Conservation (phyloP, 306 rosid genomes). For the Quercus rubra region DNA sequence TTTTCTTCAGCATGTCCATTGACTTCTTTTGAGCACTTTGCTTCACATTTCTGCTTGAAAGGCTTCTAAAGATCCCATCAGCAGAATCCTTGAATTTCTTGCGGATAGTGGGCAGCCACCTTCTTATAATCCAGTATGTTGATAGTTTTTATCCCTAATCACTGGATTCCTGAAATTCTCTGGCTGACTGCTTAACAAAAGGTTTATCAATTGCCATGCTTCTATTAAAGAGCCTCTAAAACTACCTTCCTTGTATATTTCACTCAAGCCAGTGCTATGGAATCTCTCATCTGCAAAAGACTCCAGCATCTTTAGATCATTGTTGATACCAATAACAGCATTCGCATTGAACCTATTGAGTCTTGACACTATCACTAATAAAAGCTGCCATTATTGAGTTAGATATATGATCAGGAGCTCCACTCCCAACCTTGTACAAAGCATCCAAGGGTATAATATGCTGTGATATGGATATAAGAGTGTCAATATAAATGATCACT, state of each 20-base stretch:
- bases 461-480: conserved; percentile 76
- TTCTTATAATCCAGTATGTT: conserved; percentile 72
- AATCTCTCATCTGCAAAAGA: conserved; percentile 74
- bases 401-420: conserved; percentile 81
- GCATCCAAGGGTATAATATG: conserved; percentile 85
- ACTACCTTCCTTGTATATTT: conserved; percentile 51
- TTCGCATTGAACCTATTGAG: conserved; percentile 59
- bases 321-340: conserved; percentile 53
- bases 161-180: conserved; percentile 98
- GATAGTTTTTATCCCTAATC: conserved; percentile 74
- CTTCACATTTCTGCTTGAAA: conserved; percentile 64
- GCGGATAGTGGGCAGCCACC: conserved; percentile 52
- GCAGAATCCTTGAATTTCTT: conserved; percentile 83
- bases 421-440: conserved; percentile 67
- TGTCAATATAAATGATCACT: conserved; percentile 71
- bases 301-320: conserved; percentile 60
- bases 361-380: conserved; percentile 62
- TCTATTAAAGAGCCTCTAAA: conserved; percentile 61
- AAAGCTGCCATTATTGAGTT: conserved; percentile 62
- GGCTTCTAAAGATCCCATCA: conserved; percentile 83
- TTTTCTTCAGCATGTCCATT: conserved; percentile 75
- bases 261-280: conserved; percentile 61
- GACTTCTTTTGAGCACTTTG: conserved; percentile 82
- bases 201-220: conserved; percentile 75
- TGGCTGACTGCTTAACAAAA: conserved; percentile 81